phyloP scores from a whole-genome alignment of 176 grass and related monocot species.

The Eragrostis nindensis region DNA sequence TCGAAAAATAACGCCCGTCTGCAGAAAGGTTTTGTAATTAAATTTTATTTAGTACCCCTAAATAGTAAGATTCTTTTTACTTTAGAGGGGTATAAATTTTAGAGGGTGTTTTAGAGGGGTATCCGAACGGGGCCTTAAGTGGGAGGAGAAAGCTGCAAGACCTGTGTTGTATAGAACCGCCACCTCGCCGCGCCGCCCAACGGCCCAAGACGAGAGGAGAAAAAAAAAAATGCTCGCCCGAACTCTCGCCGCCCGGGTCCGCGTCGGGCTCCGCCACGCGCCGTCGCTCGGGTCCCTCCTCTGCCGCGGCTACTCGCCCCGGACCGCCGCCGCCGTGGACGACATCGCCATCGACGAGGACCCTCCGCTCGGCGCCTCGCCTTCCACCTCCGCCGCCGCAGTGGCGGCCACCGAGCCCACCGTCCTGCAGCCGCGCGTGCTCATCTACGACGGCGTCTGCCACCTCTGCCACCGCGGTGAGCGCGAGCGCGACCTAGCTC shows the following conservation, averaged over 20 bases:
- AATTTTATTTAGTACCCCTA: no score
- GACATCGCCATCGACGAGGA: slow-evolving; percentile 49
- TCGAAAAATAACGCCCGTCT: no score
- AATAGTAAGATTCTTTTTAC: no score
- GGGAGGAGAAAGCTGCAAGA: neutral
- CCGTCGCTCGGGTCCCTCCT: neutral
- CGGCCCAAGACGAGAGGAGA: neutral
- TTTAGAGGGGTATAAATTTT: no score
- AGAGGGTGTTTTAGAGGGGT: no score
- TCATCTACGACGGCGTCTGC: slow-evolving; percentile 97
- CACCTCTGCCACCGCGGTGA: slow-evolving; percentile 93
- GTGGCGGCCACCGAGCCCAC: slow-evolving; percentile 50
- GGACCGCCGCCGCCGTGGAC: neutral
- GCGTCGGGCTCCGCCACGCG: slow-evolving; percentile 25
- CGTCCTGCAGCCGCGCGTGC: slow-evolving; percentile 87
- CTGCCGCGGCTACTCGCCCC: slow-evolving; percentile 20
- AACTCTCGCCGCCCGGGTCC: slow-evolving; percentile 39
- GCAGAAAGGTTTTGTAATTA: no score
- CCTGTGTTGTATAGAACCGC: slow-evolving; percentile 5
- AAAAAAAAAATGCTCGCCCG: slow-evolving; percentile 49
- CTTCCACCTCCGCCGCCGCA: neutral
- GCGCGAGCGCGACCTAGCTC: neutral
- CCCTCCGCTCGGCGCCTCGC: slow-evolving; percentile 17
- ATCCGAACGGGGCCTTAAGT: no score
- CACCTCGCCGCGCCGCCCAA: slow-evolving; percentile 7